Conservation (phyloP, 208 protist genomes). For the Angomonas ambiguus region DNA sequence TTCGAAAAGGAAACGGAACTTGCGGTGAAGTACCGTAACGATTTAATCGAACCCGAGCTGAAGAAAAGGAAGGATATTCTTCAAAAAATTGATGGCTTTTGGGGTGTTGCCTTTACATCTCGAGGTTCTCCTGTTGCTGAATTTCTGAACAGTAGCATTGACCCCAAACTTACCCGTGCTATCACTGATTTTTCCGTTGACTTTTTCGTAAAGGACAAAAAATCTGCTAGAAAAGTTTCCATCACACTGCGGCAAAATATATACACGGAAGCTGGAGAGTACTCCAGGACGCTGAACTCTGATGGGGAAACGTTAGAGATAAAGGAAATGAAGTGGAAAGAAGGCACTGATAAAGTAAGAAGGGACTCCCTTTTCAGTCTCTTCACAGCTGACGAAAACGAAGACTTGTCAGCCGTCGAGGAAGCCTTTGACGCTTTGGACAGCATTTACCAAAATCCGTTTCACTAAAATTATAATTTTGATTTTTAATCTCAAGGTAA, state of each 20-base stretch:
- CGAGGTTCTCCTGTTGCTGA: conserved; percentile 30
- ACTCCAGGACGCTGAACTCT: conserved; percentile 50
- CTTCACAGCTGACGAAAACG: conserved; percentile 31
- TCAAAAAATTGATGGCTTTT: conserved; percentile 46
- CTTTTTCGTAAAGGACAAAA: conserved; percentile 30
- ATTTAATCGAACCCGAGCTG: conserved; percentile 57
- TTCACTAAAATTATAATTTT: conserved; percentile 22
- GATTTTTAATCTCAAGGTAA: background rate
- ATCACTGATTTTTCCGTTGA: conserved; percentile 57
- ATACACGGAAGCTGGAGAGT: conserved; percentile 55
- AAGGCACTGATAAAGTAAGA: conserved; percentile 50
- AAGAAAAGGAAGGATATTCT: conserved; percentile 42
- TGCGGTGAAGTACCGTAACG: conserved; percentile 30
- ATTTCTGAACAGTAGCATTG: conserved; percentile 68
- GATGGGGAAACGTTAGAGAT: conserved; percentile 50
- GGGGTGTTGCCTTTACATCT: conserved; percentile 44
- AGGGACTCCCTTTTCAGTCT: conserved; percentile 74
- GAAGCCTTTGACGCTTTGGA: conserved; percentile 58
- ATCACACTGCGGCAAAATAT: conserved; percentile 63
- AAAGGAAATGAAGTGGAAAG: conserved; percentile 65
- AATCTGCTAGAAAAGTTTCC: conserved; percentile 40
- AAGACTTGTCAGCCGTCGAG: conserved; percentile 28
- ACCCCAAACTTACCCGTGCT: conserved; percentile 74
- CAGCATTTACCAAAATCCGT: conserved; percentile 70
- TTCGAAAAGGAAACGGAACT: conserved; percentile 7